A percentile compares a stretch with the other conserved stretches of the same genome.
Conservation (phyloP, 257 asterid species). For the Leptodermis oblonga region DNA sequence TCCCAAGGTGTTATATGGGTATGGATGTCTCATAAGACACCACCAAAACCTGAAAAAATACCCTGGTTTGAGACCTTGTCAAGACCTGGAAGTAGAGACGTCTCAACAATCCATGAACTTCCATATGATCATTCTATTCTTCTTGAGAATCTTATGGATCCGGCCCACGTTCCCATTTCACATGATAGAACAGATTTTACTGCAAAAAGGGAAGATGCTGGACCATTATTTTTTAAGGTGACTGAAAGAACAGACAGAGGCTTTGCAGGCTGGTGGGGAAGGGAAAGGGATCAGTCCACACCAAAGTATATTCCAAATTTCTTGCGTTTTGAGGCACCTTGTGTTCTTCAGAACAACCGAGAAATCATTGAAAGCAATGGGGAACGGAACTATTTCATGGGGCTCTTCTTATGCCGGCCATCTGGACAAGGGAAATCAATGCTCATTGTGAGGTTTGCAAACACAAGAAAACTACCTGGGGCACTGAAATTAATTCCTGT, state of each 20-base stretch:
- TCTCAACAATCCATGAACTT: conserved; percentile 82
- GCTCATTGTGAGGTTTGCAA: conserved; percentile 92
- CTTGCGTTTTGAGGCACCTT: conserved; percentile 75
- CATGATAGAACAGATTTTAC: conserved; percentile 86
- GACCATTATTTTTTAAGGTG: conserved; percentile 64
- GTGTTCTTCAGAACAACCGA: conserved; percentile 73
- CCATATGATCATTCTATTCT: conserved; percentile 97
- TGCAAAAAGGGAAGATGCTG: conserved; percentile 84
- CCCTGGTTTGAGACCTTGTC: conserved; percentile 82
- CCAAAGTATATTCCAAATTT: conserved; percentile 51
- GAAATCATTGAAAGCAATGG: conserved; percentile 60
- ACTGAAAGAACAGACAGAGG: conserved; percentile 74
- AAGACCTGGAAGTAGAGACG: conserved; percentile 61
- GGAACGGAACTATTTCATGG: conserved; percentile 53
- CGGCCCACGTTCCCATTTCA: conserved; percentile 92
- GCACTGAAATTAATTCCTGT: conserved; percentile 50
- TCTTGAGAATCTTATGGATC: conserved; percentile 95
- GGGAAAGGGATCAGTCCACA: conserved; percentile 44
- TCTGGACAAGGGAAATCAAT: conserved; percentile 94
- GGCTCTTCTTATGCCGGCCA: conserved; percentile 82
- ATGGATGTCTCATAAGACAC: conserved; percentile 82
- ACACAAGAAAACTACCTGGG: conserved; percentile 43
- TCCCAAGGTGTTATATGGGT: conserved; percentile 96
- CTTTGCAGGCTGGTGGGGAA: conserved; percentile 89
- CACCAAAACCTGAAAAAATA: conserved; percentile 55